Base-by-base conservation (phyloP, 2,329 filamentous ascomycete genomes). In the Alternaria consortialis region DNA sequence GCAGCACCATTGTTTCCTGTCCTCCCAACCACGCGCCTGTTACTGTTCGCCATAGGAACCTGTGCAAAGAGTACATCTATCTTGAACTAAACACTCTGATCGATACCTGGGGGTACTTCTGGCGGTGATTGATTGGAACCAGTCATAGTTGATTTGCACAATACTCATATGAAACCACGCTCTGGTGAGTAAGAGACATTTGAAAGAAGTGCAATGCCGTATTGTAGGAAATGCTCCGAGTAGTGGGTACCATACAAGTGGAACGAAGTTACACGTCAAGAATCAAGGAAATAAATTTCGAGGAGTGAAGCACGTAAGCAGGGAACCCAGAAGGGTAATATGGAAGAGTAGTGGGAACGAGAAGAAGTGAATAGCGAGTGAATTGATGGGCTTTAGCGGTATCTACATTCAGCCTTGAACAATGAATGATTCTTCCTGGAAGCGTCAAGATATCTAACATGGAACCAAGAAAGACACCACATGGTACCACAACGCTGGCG, bases 1-100 rank as follows among this genome's bases (percentile, higher is more conserved):
- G 25, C 15, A 36, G 4, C 0, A 1, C n/a, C 8, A 1, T 2
- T n/a, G 6, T 50, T 2, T 31, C 0, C 7, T 6, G 1, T 17
- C 7, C 1, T 3, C 0, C 13, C 12, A 0, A 3, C 0, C 7
- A 15, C 9, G 0, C 1, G 4, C 7, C 17, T 7, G 36, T 12
- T 15, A 9, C 0, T 36, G 3, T 12, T 13, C 6, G 17, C 12
- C 17, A 15, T 50, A 31, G 17, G 2, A 9, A 15, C 7, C n/a
- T 31, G 15, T 9, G 9, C 1, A 1, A 48, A 20, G 2, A 39
- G 29, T 9, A 23, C 13, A 4, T n/a, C 4, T 1, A 20, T 36
- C 12, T 3, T 40, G 17, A 36, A 7, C 0, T 53, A 23, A 0
- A 7, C n/a, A 0, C 37, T 23, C 1, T n/a, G 42, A 1, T 27